Percentiles rank a stretch among this genome's conserved stretches.
phyloP scores from a whole-genome alignment of 2,329 filamentous ascomycete genomes.

The Aspergillus sp. region DNA sequence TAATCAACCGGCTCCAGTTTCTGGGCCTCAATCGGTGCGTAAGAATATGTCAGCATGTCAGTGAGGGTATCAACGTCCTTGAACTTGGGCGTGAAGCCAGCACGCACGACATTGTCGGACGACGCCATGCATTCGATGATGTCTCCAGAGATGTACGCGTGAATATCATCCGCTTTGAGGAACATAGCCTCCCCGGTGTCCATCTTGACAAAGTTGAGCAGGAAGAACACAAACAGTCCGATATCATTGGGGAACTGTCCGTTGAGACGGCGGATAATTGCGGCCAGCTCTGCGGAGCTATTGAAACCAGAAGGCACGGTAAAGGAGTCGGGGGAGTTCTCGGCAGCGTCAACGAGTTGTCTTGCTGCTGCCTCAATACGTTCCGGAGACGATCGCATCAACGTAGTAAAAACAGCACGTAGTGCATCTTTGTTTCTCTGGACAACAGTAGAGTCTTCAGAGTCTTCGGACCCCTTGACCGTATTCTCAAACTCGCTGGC shows the following conservation, averaged over 20 bases:
- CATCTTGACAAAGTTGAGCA: conserved; percentile 90
- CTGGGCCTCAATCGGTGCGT: conserved; percentile 87
- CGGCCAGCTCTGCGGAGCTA: conserved; percentile 55
- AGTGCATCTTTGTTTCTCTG: conserved; percentile 69
- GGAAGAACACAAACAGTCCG: conserved; percentile 90
- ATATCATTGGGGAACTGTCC: conserved; percentile 82
- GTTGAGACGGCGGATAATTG: conserved; percentile 69
- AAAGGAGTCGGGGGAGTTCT: conserved; percentile 62
- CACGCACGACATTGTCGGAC: conserved; percentile 96
- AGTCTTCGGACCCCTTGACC: conserved; percentile 49
- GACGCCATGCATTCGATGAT: conserved; percentile 99
- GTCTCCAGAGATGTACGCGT: conserved; percentile 70
- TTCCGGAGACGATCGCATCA: conserved; percentile 70
- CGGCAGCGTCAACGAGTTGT: conserved; percentile 62
- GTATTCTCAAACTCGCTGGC: conserved; percentile 49
- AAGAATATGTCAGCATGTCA: conserved; percentile 87
- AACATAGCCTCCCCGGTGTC: conserved; percentile 90
- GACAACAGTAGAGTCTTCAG: conserved; percentile 37
- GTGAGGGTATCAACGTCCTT: conserved; percentile 89
- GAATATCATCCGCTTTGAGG: conserved; percentile 91
- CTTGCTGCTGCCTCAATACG: conserved; percentile 57
- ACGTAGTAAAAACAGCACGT: conserved; percentile 62
- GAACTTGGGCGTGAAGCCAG: conserved; percentile 96
- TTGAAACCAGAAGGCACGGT: conserved; percentile 44
- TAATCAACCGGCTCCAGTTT: conserved; percentile 85